These are phyloP conservation scores for Beauveria medogensis DNA, from an alignment of 2,329 filamentous ascomycete genomes.

Conservation along the genomic window DNA sequence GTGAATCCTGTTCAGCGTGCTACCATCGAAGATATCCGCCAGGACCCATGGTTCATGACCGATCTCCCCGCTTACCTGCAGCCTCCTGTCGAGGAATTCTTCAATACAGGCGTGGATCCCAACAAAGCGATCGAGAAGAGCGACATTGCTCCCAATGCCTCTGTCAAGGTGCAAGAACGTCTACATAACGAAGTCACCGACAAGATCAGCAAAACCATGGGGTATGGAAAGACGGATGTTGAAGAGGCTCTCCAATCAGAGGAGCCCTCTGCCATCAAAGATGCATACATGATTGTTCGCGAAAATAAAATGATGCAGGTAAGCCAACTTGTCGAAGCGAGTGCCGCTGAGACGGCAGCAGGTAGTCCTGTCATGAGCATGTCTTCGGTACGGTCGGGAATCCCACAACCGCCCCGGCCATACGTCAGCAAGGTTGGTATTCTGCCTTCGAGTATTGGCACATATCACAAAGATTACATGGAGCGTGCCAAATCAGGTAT, in stretches of 20 bases:
- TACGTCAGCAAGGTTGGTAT: conserved; percentile 84
- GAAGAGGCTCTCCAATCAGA: conserved; percentile 86
- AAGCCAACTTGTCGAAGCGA: conserved; percentile 45
- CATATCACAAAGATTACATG: conserved; percentile 87
- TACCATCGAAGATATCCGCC: conserved; percentile 85
- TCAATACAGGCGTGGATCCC: conserved; percentile 88
- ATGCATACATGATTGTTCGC: conserved; percentile 94
- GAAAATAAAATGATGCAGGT: conserved; percentile 97
- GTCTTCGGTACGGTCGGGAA: conserved; percentile 46
- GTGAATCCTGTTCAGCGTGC: conserved; percentile 92
- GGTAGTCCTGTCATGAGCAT: conserved; percentile 45
- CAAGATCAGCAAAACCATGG: conserved; percentile 97
- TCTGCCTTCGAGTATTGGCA: conserved; percentile 80
- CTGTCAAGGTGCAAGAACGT: conserved; percentile 74
- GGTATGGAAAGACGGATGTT: conserved; percentile 89
- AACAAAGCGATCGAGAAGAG: conserved; percentile 82
- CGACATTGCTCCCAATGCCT: conserved; percentile 71
- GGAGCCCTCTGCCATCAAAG: conserved; percentile 96
- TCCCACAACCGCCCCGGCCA: conserved; percentile 44
- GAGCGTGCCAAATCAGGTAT: conserved; percentile 55
- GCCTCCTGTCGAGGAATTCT: conserved; percentile 82
- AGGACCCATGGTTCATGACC: conserved; percentile 88
- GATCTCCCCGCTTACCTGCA: conserved; percentile 81
- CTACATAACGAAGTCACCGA: conserved; percentile 87
- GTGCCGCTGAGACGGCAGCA: conserved; percentile 28